These are phyloP conservation scores for Leishmania braziliensis DNA, from an alignment of 208 protist genomes.

Conservation along the genomic window DNA sequence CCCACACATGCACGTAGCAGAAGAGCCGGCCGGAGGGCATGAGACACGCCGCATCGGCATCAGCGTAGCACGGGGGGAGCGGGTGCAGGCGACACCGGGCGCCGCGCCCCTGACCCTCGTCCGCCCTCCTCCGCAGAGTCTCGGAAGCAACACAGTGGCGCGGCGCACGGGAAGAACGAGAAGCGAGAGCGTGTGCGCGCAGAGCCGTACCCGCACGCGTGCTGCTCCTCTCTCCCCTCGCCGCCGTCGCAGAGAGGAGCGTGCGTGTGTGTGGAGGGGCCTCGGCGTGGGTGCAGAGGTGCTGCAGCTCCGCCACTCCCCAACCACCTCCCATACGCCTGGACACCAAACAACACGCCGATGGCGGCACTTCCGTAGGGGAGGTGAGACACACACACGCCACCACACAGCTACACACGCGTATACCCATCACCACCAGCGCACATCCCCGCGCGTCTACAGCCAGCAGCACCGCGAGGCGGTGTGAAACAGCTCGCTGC, in stretches of 20 bases:
- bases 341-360: too few species aligned
- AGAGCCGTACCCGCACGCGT: too few species aligned
- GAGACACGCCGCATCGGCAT: not conserved
- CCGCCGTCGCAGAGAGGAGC: too few species aligned
- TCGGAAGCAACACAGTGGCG: not conserved
- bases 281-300: not conserved
- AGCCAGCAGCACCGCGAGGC: slow-evolving; percentile 66
- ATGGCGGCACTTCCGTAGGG: too few species aligned
- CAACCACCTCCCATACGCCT: not conserved
- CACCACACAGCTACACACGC: not conserved
- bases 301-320: not conserved
- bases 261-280: not conserved
- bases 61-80: not conserved
- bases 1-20: too few species aligned
- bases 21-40: not conserved
- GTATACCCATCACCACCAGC: not conserved
- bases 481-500: slow-evolving; percentile 73
- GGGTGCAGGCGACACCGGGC: too few species aligned
- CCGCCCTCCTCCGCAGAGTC: not conserved
- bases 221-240: too few species aligned
- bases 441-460: slow-evolving; percentile 4
- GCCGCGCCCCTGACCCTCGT: too few species aligned
- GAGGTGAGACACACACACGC: not conserved
- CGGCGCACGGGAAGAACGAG: not conserved
- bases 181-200: too few species aligned